phyloP scores from a whole-genome alignment of 768 basidiomycete species.

The Mycena chlorophos region DNA sequence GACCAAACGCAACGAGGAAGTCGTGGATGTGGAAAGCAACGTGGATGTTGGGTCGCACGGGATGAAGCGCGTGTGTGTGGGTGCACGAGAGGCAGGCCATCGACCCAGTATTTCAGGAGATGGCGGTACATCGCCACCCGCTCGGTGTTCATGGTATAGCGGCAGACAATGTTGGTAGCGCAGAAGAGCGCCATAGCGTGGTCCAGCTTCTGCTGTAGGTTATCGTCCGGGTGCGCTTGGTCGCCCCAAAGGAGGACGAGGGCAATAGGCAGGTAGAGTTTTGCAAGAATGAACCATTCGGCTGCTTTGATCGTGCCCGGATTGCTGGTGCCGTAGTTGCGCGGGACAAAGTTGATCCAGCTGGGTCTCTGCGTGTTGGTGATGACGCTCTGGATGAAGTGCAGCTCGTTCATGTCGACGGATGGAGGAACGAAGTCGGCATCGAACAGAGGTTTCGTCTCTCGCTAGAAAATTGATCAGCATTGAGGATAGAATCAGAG shows the following conservation, averaged over 20 bases:
- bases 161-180: conserved; percentile 24
- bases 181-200: conserved; percentile 30
- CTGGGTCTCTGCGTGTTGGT: conserved; percentile 22
- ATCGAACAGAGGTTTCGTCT: conserved; percentile 6
- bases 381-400: conserved; percentile 28
- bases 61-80: conserved; percentile 22
- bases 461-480: conserved; percentile 1
- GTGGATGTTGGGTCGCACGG: conserved; percentile 27
- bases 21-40: conserved; percentile 34
- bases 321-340: conserved; percentile 26
- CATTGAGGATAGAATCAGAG: background rate
- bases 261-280: conserved; percentile 34
- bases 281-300: conserved; percentile 33
- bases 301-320: conserved; percentile 38
- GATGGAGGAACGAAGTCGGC: conserved; percentile 9
- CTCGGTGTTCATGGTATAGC: conserved; percentile 16
- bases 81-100: conserved; percentile 23
- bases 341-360: conserved; percentile 30
- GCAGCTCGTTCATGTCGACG: conserved; percentile 7
- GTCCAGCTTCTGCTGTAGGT: conserved; percentile 20
- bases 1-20: conserved; percentile 36
- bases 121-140: conserved; percentile 12
- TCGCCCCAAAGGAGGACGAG: conserved; percentile 34
- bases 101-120: conserved; percentile 26
- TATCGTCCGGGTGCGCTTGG: conserved; percentile 1